Percentiles rank a stretch among this genome's conserved stretches.
These are phyloP conservation scores for Tagetes erecta DNA, from an alignment of 129 eudicot genomes.

Conservation along the genomic window DNA sequence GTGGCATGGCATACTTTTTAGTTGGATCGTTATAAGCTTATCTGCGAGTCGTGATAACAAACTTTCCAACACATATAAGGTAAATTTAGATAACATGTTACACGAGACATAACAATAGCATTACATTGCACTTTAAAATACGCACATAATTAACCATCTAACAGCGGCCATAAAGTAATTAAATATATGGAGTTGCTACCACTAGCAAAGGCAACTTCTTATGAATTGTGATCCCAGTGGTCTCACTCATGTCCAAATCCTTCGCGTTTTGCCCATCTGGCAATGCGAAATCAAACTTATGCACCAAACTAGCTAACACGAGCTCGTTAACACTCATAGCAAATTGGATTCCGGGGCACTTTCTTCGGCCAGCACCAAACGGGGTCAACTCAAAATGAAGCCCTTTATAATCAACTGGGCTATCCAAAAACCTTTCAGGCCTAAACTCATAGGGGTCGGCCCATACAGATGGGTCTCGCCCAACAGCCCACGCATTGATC, in stretches of 20 bases:
- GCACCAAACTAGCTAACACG: slow-evolving; percentile 48
- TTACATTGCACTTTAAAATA: no score
- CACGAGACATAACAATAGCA: no score
- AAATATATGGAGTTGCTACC: slow-evolving; percentile 37
- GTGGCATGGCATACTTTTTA: no score
- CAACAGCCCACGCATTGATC: slow-evolving; percentile 33
- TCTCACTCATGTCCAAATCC: slow-evolving; percentile 48
- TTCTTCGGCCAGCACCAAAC: slow-evolving; percentile 53
- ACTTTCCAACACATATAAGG: no score
- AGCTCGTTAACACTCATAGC: slow-evolving; percentile 39
- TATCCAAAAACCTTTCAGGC: slow-evolving; percentile 45
- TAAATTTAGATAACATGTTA: no score
- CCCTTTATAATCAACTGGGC: slow-evolving; percentile 40
- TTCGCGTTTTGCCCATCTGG: slow-evolving; percentile 30
- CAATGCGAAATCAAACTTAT: slow-evolving; percentile 40
- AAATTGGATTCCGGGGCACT: slow-evolving; percentile 50
- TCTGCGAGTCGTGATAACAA: no score
- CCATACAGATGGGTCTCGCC: slow-evolving; percentile 32
- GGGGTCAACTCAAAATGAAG: slow-evolving; percentile 49
- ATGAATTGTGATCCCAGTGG: slow-evolving; percentile 29
- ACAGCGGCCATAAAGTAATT: background rate
- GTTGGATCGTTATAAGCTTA: no score
- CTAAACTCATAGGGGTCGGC: slow-evolving; percentile 38
- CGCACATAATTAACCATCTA: no score
- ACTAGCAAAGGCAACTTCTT: slow-evolving; percentile 37